Evolutionary conservation across 345 rosid species (phyloP).

Genomic region (Rhodomyrtus tomentosa): DNA sequence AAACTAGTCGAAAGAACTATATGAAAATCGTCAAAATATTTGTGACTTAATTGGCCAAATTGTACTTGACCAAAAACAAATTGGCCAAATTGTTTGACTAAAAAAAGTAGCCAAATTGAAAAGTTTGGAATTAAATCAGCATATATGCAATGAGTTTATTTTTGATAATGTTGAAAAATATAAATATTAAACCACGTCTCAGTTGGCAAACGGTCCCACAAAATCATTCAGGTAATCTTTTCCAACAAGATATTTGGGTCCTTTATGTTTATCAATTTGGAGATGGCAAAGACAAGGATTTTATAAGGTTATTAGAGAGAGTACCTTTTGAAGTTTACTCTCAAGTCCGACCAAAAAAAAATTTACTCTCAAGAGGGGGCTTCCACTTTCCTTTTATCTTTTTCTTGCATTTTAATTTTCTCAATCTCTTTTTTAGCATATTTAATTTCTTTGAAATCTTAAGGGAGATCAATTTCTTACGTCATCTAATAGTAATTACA

Average conservation of each 20-base stretch:
- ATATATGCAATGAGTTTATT: neutral
- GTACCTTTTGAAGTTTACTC: neutral
- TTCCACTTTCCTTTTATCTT: neutral
- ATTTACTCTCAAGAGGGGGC: neutral
- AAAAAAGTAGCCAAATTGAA: neutral
- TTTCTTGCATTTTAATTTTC: neutral
- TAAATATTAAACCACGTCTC: too few relatives aligned
- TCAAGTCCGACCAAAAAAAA: neutral
- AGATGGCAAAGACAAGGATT: neutral
- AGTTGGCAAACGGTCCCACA: too few relatives aligned
- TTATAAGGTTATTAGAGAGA: neutral
- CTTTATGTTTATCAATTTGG: neutral
- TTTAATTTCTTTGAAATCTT: neutral
- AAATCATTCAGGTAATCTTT: too few relatives aligned
- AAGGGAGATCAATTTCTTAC: neutral
- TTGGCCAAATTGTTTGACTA: too few relatives aligned
- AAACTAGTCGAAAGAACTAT: neutral
- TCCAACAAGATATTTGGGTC: neutral
- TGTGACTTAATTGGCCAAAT: neutral
- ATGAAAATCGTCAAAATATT: neutral
- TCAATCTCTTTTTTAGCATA: neutral
- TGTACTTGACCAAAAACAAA: too few relatives aligned
- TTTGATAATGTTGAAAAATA: too few relatives aligned
- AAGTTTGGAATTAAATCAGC: neutral
- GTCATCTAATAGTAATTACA: neutral